Conservation (phyloP, 768 basidiomycete species). For the Pisolithus microcarpus region DNA sequence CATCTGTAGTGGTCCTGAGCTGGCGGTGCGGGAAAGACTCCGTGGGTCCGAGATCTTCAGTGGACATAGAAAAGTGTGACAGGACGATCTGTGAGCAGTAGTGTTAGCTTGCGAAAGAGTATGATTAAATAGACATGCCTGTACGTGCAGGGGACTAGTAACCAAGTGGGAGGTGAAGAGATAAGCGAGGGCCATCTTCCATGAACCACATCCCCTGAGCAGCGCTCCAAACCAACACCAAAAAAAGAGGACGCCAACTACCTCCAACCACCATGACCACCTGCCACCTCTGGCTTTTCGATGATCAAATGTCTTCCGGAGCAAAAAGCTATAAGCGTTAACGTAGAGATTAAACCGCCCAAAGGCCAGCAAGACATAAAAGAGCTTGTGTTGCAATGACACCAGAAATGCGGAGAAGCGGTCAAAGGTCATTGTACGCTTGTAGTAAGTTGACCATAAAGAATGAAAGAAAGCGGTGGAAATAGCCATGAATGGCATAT, state of each 20-base stretch:
- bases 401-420: slow-evolving; percentile 57
- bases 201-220: slow-evolving; percentile 62
- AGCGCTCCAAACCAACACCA: slow-evolving; percentile 82
- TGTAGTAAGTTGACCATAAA: slow-evolving; percentile 93
- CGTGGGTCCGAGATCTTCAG: slow-evolving; percentile 78
- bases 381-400: slow-evolving; percentile 81
- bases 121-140: slow-evolving; percentile 45
- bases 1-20: slow-evolving; percentile 95
- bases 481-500: slow-evolving; percentile 93
- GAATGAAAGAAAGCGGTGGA: slow-evolving; percentile 79
- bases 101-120: slow-evolving; percentile 5
- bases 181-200: slow-evolving; percentile 64
- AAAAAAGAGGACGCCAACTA: slow-evolving; percentile 71
- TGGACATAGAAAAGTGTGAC: slow-evolving; percentile 95
- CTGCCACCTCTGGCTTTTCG: slow-evolving; percentile 58
- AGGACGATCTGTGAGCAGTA: slow-evolving; percentile 66
- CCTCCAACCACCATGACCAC: slow-evolving; percentile 76
- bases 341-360: slow-evolving; percentile 94
- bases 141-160: slow-evolving; percentile 89
- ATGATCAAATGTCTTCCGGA: slow-evolving; percentile 57
- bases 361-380: slow-evolving; percentile 85
- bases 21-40: slow-evolving; percentile 95
- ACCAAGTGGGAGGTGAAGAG: slow-evolving; percentile 78
- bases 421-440: slow-evolving; percentile 78
- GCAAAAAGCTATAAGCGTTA: slow-evolving; percentile 74